Evolutionary conservation across 345 rosid species (phyloP), one percentile per base, ranked within the genome.

Genomic region (Arabis alpina): DNA sequence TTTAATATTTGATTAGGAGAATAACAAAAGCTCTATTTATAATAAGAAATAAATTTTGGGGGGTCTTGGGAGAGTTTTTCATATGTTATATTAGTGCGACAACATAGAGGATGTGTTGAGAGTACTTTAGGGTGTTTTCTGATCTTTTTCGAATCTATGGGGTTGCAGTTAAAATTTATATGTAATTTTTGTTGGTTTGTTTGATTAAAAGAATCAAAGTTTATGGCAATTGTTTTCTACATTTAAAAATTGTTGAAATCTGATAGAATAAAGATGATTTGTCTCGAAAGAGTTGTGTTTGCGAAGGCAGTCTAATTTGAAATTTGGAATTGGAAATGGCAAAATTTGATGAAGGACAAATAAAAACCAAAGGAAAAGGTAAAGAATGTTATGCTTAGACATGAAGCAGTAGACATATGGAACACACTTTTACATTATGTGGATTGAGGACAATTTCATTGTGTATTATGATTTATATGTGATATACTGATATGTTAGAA

Each of bases 101-200:
- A 24, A 6, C 70, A 15, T 45, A 37, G 42, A 47, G 44, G 43
- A 64, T 63, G 53, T 48, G 52, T 40, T 47, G 76, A 55, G 64
- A 62, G 70, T 72, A 54, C 76, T 47, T 56, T 0, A 39, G 59
- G 58, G 67, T 58, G 61, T 25, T 66, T 25, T 66, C 54, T 58
- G 9, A 30, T 1, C 0, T 50, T 60, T 73, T 66, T 74, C 67
- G 40, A 66, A 34, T 59, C 66, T 64, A 14, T 55, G 60, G 65
- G 53, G 77, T 30, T 73, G 64, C 70, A 48, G 27, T 57, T 36
- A 36, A 19, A 13, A 15, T 15, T 37, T 28, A 30, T 71, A 0
- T 64, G 66, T 65, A 73, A 5, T 47, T 27, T 36, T 39, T 48
- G 27, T 14, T 69, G 16, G 65, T 59, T 41, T 50, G 54, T 49